Base-by-base conservation (phyloP, 2,329 filamentous ascomycete species). In the Exophiala viscosa region DNA sequence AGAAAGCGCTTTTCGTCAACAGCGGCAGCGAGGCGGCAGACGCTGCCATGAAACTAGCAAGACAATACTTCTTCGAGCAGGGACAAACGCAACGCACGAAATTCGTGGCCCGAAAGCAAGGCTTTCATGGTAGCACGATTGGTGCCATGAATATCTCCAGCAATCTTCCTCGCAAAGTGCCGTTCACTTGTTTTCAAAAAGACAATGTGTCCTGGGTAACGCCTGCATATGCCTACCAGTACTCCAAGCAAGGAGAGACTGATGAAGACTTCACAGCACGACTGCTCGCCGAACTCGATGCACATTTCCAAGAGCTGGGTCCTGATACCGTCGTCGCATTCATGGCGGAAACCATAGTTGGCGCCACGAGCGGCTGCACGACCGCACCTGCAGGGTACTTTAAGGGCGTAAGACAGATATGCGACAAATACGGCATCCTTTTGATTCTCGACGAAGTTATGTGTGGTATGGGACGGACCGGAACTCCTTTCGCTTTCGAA, bases 371-470 rank as follows among this genome's bases (percentile, higher is more conserved):
- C 1, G 82, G 80, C 2, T 79, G 76, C 48, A 75, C 80, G 0
- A 70, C 79, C 0, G 63, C 81, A 0, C 68, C 78, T 0, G 63
- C 66, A 1, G 80, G 80, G 0, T 86, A 85, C 48, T 75, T 83
- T 56, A 63, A 70, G n/a, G 77, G 75, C 7, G 71, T 83, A 54
- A 72, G 76, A 46, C 63, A 66, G 0, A 70, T 86, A 0, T 85
- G 82, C 63, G 71, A 78, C 17, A 75, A 75, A 55, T 76, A 92
- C 63, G 87, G 85, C 0, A 82, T 85, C 0, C 77, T 93, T 0
- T 73, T 93, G 14, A 85, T 92, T 40, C 70, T 92, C 0, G 89
- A 93, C 63, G 70, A 72, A 44, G 71, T 83, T 46, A 83, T 83
- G 79, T 79, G 75, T 57, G 59, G 82, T 2, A 78, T 80, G 71